A percentile compares a stretch with the other conserved stretches of the same genome.
phyloP scores from a whole-genome alignment of 2,329 filamentous ascomycete genomes.

The Colletotrichum tanaceti region DNA sequence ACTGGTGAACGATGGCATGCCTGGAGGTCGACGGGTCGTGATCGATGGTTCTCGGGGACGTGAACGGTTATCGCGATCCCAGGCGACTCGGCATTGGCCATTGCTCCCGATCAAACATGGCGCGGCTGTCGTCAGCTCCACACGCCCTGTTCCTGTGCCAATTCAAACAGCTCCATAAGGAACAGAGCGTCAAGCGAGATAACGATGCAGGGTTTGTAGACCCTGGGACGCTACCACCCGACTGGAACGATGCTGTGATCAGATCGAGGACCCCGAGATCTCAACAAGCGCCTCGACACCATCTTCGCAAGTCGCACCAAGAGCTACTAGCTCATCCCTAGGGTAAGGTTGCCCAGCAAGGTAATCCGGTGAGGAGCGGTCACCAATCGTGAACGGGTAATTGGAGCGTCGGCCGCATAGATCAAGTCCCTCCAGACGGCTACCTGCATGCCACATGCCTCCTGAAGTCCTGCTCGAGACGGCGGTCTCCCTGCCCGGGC shows the following conservation, averaged over 20 bases:
- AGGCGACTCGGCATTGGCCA: not conserved
- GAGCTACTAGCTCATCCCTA: not conserved
- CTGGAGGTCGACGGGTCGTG: not conserved
- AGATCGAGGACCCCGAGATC: slow-evolving; percentile 20
- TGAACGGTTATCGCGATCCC: not conserved
- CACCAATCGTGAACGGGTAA: not conserved
- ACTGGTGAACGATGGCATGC: not conserved
- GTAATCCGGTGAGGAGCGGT: slow-evolving; percentile 16
- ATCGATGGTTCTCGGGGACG: not conserved
- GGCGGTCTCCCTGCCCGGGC: not conserved
- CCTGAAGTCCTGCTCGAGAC: not conserved
- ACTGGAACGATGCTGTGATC: slow-evolving; percentile 35
- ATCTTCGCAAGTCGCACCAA: slow-evolving; percentile 19
- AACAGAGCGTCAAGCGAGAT: not conserved
- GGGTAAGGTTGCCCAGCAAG: not conserved
- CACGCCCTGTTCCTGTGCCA: too few species aligned
- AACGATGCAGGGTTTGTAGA: slow-evolving; percentile 14
- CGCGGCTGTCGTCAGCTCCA: not conserved
- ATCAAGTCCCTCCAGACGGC: slow-evolving; percentile 8
- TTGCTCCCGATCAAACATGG: not conserved
- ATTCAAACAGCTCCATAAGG: not conserved
- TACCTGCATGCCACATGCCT: slow-evolving; percentile 23
- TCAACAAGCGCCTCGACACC: slow-evolving; percentile 12
- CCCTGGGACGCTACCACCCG: slow-evolving; percentile 24
- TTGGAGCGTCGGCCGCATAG: not conserved